Base-by-base conservation (phyloP, 352 stramenopile species). In the Heterotrichella gracilis region DNA sequence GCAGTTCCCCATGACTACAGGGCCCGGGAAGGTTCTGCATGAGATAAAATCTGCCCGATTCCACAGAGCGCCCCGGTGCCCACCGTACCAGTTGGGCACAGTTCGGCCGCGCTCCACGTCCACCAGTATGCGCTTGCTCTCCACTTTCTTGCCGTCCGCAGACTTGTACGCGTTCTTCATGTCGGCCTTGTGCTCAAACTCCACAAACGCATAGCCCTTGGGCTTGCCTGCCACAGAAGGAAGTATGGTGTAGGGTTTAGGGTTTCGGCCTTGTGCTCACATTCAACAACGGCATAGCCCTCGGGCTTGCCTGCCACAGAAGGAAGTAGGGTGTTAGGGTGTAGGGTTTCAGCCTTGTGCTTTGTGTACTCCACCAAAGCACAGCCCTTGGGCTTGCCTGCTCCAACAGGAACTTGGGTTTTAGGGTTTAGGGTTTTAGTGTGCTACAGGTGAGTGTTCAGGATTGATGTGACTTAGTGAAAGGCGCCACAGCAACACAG, bases 351-450 rank as follows among this genome's bases (percentile, higher is more conserved):
- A 68, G 84, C 82, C 76, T 96, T 89, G 73, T 91, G 85, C 72
- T 95, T n/a, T n/a, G n/a, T 87, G 76, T 94, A 98, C 78, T 99
- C 91, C n/a, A 98, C 82, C 76, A 98, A 97, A 3, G 80, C 90
- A 77, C 95, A 95, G 41, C 90, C 89, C 24, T 83, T 79, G 32
- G 85, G 91, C 73, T 95, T 94, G 66, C 83, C 85, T 21, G 72
- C 24, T n/a, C n/a, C n/a, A n/a, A n/a, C n/a, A n/a, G n/a, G n/a
- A n/a, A n/a, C n/a, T n/a, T n/a, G n/a, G n/a, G 41, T 1, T 75
- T 70, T 24, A 69, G 41, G 13, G 75, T 74, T 1, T 73, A 32
- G 3, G n/a, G n/a, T n/a, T n/a, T n/a, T n/a, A n/a, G n/a, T 17
- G 17, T 17, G 17, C 17, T 63, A 63, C 39, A 63, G 17, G 20